A percentile compares a stretch with the other conserved stretches of the same genome.
phyloP scores from a whole-genome alignment of 2,329 filamentous ascomycete genomes.

The Botryotinia narcissicola region DNA sequence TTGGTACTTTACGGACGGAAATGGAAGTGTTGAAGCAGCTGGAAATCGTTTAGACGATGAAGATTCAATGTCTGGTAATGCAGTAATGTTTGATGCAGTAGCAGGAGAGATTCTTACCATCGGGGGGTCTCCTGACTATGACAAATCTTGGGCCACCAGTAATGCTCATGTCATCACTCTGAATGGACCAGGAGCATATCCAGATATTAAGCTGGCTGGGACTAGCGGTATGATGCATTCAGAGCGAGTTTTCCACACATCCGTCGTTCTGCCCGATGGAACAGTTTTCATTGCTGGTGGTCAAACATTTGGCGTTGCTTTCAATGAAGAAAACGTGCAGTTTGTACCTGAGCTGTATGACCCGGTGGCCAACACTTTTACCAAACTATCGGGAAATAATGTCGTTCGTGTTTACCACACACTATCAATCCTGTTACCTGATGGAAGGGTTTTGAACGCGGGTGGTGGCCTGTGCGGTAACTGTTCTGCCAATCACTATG shows the following conservation, averaged over 20 bases:
- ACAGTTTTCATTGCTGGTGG: slow-evolving; percentile 9
- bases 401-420: slow-evolving; percentile 10
- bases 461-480: slow-evolving; percentile 5
- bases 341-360: neutral
- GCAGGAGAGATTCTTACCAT: slow-evolving; percentile 8
- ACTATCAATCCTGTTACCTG: slow-evolving; percentile 3
- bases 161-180: slow-evolving; percentile 4
- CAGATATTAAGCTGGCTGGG: neutral
- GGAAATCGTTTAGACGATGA: neutral
- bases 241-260: slow-evolving; percentile 6
- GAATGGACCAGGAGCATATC: neutral
- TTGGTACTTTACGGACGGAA: slow-evolving; percentile 7
- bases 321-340: slow-evolving; percentile 10
- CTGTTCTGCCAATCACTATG: slow-evolving; percentile 9
- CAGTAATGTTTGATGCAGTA: slow-evolving; percentile 11
- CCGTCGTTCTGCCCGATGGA: slow-evolving; percentile 5
- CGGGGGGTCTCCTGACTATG: slow-evolving; percentile 1
- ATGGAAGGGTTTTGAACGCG: slow-evolving; percentile 1
- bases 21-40: neutral
- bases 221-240: neutral
- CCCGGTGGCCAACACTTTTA: neutral
- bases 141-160: neutral
- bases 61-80: slow-evolving; percentile 13
- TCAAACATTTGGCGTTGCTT: slow-evolving; percentile 2
- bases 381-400: neutral